These are phyloP conservation scores for Corymbia citriodora DNA, from an alignment of 441 rosid genomes.

Conservation along the genomic window DNA sequence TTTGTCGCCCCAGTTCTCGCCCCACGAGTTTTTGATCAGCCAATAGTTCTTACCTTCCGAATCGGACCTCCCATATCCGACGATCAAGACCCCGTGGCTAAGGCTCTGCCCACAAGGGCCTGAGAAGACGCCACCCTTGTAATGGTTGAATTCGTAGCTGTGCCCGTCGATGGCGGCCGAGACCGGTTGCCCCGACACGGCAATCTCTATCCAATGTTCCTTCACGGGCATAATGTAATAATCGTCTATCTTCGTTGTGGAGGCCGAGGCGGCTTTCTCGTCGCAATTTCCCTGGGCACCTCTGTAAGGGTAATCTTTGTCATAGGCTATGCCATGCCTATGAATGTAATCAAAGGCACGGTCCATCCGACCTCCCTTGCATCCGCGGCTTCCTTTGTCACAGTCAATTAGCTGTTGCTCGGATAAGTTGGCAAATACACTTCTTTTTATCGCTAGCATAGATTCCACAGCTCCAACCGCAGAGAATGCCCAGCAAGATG, in stretches of 20 bases:
- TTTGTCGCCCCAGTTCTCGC: conserved; percentile 33
- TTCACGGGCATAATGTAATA: neutral
- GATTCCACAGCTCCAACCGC: neutral
- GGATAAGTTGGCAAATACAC: neutral
- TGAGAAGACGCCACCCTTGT: conserved; percentile 14
- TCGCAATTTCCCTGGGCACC: neutral
- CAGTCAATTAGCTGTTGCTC: neutral
- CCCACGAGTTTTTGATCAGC: conserved; percentile 28
- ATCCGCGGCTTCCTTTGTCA: neutral
- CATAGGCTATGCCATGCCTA: neutral
- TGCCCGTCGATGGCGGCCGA: accelerated
- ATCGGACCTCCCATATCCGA: conserved; percentile 23
- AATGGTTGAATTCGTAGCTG: neutral
- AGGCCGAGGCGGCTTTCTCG: neutral
- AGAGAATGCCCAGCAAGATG: neutral
- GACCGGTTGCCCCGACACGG: neutral
- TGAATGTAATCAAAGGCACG: conserved; percentile 21
- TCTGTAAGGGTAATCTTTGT: neutral
- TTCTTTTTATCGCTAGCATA: neutral
- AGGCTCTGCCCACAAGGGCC: conserved; percentile 13
- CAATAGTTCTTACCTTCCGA: conserved; percentile 25
- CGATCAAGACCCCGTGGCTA: conserved; percentile 22
- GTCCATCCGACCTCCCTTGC: conserved; percentile 5
- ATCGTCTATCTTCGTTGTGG: no score
- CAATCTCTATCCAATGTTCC: neutral